phyloP scores from a whole-genome alignment of 2,329 filamentous ascomycete genomes.

The Claviceps humidiphila region DNA sequence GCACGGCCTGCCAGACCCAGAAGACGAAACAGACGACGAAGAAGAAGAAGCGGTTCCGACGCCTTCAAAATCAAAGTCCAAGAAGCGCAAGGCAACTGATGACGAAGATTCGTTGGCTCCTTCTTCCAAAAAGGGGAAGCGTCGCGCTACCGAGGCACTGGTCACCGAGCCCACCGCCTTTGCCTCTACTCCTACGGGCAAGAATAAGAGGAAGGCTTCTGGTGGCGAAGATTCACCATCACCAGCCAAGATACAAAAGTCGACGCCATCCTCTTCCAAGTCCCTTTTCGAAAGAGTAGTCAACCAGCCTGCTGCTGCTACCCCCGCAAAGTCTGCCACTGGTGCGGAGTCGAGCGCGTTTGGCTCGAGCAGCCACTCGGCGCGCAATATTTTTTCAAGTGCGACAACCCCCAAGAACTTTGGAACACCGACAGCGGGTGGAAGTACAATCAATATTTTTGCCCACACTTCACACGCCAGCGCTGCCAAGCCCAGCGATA shows the following conservation, averaged over 20 bases:
- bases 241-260: slow-evolving; percentile 35
- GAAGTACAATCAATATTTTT: slow-evolving; percentile 39
- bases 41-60: slow-evolving; percentile 21
- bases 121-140: slow-evolving; percentile 32
- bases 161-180: slow-evolving; percentile 20
- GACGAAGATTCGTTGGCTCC: slow-evolving; percentile 28
- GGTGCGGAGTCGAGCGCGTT: slow-evolving; percentile 20
- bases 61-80: slow-evolving; percentile 19
- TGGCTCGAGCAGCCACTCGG: slow-evolving; percentile 21
- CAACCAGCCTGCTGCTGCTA: slow-evolving; percentile 28
- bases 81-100: slow-evolving; percentile 46
- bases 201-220: slow-evolving; percentile 41
- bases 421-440: slow-evolving; percentile 13
- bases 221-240: slow-evolving; percentile 29
- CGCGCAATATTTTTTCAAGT: slow-evolving; percentile 30
- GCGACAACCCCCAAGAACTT: slow-evolving; percentile 20
- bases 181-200: slow-evolving; percentile 16
- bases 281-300: slow-evolving; percentile 44
- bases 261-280: slow-evolving; percentile 39
- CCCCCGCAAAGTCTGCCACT: slow-evolving; percentile 10
- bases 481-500: slow-evolving; percentile 39
- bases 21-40: slow-evolving; percentile 26
- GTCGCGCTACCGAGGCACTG: slow-evolving; percentile 30
- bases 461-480: slow-evolving; percentile 44
- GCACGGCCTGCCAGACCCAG: slow-evolving; percentile 38